Evolutionary conservation across 2,329 filamentous ascomycete species (phyloP).

Genomic region (Aspergillus tubingensis): DNA sequence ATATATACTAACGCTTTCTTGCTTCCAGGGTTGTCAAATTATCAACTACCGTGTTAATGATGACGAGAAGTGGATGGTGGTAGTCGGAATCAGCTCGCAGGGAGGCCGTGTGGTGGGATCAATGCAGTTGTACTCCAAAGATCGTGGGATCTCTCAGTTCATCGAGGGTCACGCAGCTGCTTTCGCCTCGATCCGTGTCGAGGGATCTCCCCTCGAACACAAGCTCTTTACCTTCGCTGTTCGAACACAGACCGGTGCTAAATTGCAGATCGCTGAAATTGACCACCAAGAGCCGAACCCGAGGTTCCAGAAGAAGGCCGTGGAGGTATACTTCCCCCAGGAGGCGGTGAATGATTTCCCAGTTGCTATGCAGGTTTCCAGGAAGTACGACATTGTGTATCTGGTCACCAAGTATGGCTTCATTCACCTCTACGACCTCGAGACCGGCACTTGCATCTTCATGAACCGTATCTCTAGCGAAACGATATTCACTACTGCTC

Average conservation of each 20-base stretch:
- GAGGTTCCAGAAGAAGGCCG: conserved; percentile 88
- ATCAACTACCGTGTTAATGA: conserved; percentile 98
- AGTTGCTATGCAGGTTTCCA: conserved; percentile 94
- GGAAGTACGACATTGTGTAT: conserved; percentile 95
- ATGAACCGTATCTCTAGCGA: conserved; percentile 99
- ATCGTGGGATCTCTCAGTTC: conserved; percentile 93
- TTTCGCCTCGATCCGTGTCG: conserved; percentile 85
- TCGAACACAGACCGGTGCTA: conserved; percentile 82
- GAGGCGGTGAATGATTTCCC: conserved; percentile 97
- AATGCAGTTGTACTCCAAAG: conserved; percentile 96
- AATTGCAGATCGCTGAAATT: conserved; percentile 96
- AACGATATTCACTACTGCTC: conserved; percentile 93
- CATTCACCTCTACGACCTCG: conserved; percentile 97
- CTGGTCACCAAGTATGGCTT: conserved; percentile 99
- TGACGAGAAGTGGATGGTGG: conserved; percentile 97
- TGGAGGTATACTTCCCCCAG: conserved; percentile 95
- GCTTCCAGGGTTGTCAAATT: conserved; percentile 82
- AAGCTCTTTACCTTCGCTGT: conserved; percentile 98
- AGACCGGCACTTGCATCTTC: conserved; percentile 94
- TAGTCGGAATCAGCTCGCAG: conserved; percentile 93
- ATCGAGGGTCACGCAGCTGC: conserved; percentile 97
- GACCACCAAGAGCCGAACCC: conserved; percentile 90
- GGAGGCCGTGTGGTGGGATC: conserved; percentile 91
- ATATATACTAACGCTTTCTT: conserved; percentile 10
- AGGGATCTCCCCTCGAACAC: conserved; percentile 85